Evolutionary conservation across 2,329 filamentous ascomycete genomes (phyloP).

Genomic region (Incumbomyces delicatus): DNA sequence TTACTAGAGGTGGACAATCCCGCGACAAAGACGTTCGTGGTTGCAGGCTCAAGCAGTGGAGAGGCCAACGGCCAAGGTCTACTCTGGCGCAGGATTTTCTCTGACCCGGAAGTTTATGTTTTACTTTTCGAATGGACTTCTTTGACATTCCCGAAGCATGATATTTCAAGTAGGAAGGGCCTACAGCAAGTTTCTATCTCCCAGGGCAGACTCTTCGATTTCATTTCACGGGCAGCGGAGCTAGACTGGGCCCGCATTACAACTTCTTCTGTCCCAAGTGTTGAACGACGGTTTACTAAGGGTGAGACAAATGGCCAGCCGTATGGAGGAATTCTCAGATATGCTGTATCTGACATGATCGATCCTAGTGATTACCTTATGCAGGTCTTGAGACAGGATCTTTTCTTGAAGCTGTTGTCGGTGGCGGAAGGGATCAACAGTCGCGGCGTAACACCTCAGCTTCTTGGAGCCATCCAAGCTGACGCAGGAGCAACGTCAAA

Average conservation of each 20-base stretch:
- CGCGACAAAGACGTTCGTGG: conserved; percentile 24
- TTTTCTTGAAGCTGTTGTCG: conserved; percentile 18
- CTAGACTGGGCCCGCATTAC: conserved; percentile 48
- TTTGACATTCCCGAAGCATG: conserved; percentile 30
- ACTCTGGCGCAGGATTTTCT: conserved; percentile 54
- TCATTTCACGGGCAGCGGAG: conserved; percentile 43
- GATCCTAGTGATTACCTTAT: conserved; percentile 19
- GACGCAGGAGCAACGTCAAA: conserved; percentile 11
- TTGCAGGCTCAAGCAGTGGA: conserved; percentile 14
- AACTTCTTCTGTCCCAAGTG: conserved; percentile 40
- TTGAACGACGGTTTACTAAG: conserved; percentile 36
- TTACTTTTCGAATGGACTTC: conserved; percentile 42
- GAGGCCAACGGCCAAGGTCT: conserved; percentile 39
- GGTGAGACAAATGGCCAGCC: conserved; percentile 14
- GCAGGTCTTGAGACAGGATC: conserved; percentile 20
- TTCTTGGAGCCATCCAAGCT: conserved; percentile 18
- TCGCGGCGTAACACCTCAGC: conserved; percentile 12
- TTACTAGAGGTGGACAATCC: conserved; percentile 43
- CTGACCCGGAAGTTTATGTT: conserved; percentile 49
- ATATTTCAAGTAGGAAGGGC: conserved; percentile 29
- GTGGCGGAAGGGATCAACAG: conserved; percentile 14
- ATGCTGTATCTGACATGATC: conserved; percentile 20
- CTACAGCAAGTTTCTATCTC: conserved; percentile 46
- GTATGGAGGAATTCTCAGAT: conserved; percentile 17
- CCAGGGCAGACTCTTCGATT: conserved; percentile 51